Base-by-base conservation (phyloP, 306 rosid genomes). In the Cucumis hystrix region DNA sequence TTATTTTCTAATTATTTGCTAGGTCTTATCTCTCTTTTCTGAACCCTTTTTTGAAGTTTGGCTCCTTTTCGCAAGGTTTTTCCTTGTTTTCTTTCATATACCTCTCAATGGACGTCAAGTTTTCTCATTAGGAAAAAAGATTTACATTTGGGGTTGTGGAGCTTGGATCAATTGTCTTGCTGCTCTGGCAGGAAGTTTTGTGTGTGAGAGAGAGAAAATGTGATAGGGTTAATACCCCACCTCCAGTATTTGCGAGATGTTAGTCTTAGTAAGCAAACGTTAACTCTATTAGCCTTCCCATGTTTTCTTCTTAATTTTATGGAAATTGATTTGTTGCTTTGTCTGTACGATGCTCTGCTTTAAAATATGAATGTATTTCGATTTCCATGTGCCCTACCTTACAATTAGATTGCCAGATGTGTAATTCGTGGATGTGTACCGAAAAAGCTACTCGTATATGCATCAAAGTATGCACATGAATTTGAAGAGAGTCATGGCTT, bases 371-470 rank as follows among this genome's bases (percentile, higher is more conserved):
- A 49, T 47, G 41, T 15, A 23, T 72, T 72, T 72, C 61, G 5
- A 16, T 16, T 72, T 15, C 59, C 9, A 51, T 51, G 41, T 28
- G 45, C 4, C 15, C 30, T 51, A 51, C 51, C 54, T 78, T 54
- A 47, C 57, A 1, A 83, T 78, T 71, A 43, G n/a, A 68, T 17
- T 47, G 7, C 43, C 87, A 96, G 99, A 73, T 96, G 99, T 60
- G 99, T 96, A 54, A 85, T 96, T 79, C 92, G 99, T 12, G 99
- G 99, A 80, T 96, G 99, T 84, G 99, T 96, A 65, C 99, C 99
- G 7, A 96, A 96, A 84, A 96, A 96, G 78, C 82, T 96, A 76
- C 82, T 96, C 6, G 98, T 92, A 51, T 92, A 92, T 67, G 76
- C 97, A 4, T 96, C 98, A 52, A 87, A 91, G 28, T 96, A 80